Conservation (phyloP, 192 early-diverging fungal species). For the Jimgerdemannia lactiflua region DNA sequence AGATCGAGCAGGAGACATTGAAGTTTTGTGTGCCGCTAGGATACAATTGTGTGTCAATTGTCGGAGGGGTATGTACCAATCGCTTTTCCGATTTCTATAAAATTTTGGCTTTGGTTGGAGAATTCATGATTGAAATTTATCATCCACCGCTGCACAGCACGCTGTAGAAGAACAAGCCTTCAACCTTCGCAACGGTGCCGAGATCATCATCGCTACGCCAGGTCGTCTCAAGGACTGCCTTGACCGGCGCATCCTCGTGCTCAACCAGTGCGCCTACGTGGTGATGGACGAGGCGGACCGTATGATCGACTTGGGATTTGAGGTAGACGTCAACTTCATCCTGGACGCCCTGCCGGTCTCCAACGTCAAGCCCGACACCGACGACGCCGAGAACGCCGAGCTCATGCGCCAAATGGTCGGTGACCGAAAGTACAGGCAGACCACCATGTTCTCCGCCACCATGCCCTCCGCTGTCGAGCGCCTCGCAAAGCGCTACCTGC, state of each 20-base stretch:
- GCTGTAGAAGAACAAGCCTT: constrained; percentile 86
- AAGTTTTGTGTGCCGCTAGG: constrained; percentile 90
- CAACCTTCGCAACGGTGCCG: constrained; percentile 86
- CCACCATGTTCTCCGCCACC: constrained; percentile 99
- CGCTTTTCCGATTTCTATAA: background rate
- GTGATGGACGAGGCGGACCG: constrained; percentile 99
- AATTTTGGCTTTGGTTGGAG: background rate
- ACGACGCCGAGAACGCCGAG: constrained; percentile 61
- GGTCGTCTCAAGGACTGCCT: constrained; percentile 93
- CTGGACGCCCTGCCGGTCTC: constrained; percentile 90
- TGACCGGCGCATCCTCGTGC: constrained; percentile 83
- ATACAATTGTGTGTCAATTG: constrained; percentile 80
- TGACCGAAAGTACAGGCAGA: constrained; percentile 75
- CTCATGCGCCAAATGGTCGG: constrained; percentile 35
- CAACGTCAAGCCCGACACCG: constrained; percentile 83
- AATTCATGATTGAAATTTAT: constrained; percentile 21
- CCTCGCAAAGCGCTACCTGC: constrained; percentile 90
- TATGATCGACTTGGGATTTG: constrained; percentile 95
- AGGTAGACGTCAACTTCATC: constrained; percentile 94
- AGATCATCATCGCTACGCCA: constrained; percentile 98
- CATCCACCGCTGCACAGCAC: constrained; percentile 60
- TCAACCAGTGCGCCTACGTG: constrained; percentile 94
- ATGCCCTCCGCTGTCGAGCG: constrained; percentile 96
- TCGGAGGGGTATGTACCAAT: constrained; percentile 58
- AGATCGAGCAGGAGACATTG: constrained; percentile 90